Conservation (phyloP, 306 rosid genomes). For the Vigna angularis region DNA sequence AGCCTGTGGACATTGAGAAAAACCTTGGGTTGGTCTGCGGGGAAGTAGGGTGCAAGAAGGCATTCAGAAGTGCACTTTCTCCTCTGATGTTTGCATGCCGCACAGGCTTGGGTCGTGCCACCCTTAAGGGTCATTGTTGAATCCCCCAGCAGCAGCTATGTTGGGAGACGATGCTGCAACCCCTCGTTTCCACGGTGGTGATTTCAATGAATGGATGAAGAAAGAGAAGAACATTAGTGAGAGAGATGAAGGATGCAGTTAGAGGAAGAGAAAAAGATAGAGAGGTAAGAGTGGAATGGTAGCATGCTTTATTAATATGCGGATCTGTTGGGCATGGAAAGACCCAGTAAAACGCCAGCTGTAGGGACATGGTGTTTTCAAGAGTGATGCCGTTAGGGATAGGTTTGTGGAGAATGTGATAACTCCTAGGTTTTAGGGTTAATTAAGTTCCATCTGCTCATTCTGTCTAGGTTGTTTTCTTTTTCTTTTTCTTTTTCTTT, state of each 20-base stretch:
- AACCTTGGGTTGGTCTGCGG: constrained; percentile 70
- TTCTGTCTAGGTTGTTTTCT: no score
- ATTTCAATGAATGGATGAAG: not conserved
- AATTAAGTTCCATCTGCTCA: constrained; percentile 15
- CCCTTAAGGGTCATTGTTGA: constrained; percentile 73
- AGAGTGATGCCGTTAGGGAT: constrained; percentile 44
- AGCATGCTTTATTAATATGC: constrained; percentile 40
- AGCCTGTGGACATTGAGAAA: constrained; percentile 73
- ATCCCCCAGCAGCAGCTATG: constrained; percentile 13
- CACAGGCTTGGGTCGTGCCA: constrained; percentile 75
- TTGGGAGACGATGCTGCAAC: no score
- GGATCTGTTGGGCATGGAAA: constrained; percentile 45
- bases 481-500: no score
- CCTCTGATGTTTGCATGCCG: constrained; percentile 77
- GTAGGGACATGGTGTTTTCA: constrained; percentile 41
- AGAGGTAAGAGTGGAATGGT: constrained; percentile 9
- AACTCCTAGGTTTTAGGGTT: constrained; percentile 46
- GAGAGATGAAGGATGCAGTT: not conserved
- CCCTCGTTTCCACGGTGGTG: constrained; percentile 5
- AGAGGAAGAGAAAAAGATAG: constrained; percentile 21
- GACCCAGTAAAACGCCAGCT: constrained; percentile 57
- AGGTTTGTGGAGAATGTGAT: constrained; percentile 35
- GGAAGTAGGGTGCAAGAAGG: constrained; percentile 73
- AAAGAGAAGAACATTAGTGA: not conserved
- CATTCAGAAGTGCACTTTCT: constrained; percentile 74